These are phyloP conservation scores for Penicillium chermesinum DNA, from an alignment of 495 filamentous ascomycete genomes.

Conservation along the genomic window DNA sequence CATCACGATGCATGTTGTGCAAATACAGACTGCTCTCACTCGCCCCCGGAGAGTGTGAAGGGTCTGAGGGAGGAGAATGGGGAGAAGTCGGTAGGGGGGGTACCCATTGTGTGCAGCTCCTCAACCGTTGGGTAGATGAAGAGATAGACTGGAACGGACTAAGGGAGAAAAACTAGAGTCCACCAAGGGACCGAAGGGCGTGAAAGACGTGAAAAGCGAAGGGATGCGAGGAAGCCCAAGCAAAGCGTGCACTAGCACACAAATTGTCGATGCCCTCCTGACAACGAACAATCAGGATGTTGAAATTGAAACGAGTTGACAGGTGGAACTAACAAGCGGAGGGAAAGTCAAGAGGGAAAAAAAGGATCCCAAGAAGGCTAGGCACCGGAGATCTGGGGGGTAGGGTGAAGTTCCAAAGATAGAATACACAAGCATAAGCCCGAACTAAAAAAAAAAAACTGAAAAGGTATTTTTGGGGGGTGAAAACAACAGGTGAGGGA, in stretches of 20 bases:
- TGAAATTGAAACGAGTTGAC: neutral
- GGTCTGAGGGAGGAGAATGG: conserved; percentile 17
- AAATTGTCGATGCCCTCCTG: neutral
- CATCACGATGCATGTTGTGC: conserved; percentile 1
- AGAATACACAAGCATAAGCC: conserved; percentile 5
- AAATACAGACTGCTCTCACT: conserved; percentile 22
- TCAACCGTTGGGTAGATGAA: neutral
- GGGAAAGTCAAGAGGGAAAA: neutral
- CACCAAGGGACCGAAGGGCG: too few species aligned
- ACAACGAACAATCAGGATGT: neutral
- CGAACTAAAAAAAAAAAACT: too few species aligned
- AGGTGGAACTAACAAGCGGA: neutral
- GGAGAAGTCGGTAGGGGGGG: conserved; percentile 19
- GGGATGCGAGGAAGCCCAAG: neutral
- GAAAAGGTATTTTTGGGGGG: conserved; percentile 28
- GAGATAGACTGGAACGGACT: too few species aligned
- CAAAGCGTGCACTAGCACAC: neutral
- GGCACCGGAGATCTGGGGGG: neutral
- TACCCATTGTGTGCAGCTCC: conserved; percentile 19
- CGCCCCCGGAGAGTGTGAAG: conserved; percentile 19
- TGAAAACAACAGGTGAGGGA: too few species aligned
- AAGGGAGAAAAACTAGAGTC: too few species aligned
- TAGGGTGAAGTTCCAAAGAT: conserved; percentile 6
- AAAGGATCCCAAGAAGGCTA: neutral
- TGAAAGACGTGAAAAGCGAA: too few species aligned